These are phyloP conservation scores for Ochetophila trinervis DNA, from an alignment of 306 rosid species.

Conservation along the genomic window DNA sequence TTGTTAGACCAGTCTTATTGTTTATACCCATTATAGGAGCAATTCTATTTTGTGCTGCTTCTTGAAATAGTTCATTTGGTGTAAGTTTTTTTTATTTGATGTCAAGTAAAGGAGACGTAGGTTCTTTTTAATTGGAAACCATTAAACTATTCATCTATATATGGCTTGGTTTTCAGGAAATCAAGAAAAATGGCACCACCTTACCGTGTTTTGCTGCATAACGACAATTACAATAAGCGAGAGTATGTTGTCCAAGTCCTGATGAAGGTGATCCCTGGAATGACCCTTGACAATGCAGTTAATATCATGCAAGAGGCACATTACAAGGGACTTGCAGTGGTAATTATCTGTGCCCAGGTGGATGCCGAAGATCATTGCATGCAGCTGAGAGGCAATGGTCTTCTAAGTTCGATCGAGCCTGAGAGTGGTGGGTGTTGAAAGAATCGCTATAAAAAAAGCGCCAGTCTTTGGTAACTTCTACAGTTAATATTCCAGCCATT, in stretches of 20 bases:
- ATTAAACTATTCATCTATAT: no score
- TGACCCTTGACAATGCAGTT: constrained; percentile 86
- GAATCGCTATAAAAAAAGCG: neutral
- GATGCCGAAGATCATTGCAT: constrained; percentile 96
- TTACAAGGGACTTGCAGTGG: constrained; percentile 75
- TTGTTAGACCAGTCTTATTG: no score
- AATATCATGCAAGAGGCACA: constrained; percentile 97
- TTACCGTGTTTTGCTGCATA: constrained; percentile 76
- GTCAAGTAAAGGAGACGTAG: no score
- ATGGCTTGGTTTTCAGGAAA: constrained; percentile 47
- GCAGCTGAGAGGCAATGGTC: constrained; percentile 94
- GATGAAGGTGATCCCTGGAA: constrained; percentile 95
- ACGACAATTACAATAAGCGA: constrained; percentile 79
- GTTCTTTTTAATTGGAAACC: no score
- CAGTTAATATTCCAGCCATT: neutral
- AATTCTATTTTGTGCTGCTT: neutral
- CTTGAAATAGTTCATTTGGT: neutral
- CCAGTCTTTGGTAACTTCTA: neutral
- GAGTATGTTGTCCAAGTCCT: constrained; percentile 93
- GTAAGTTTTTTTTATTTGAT: no score
- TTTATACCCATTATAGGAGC: neutral
- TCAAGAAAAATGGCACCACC: constrained; percentile 74
- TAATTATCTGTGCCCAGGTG: constrained; percentile 74
- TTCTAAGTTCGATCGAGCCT: constrained; percentile 82
- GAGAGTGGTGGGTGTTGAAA: constrained; percentile 70